Evolutionary conservation across 331 rosid species (phyloP).

Genomic region (Pyrus hybrid): DNA sequence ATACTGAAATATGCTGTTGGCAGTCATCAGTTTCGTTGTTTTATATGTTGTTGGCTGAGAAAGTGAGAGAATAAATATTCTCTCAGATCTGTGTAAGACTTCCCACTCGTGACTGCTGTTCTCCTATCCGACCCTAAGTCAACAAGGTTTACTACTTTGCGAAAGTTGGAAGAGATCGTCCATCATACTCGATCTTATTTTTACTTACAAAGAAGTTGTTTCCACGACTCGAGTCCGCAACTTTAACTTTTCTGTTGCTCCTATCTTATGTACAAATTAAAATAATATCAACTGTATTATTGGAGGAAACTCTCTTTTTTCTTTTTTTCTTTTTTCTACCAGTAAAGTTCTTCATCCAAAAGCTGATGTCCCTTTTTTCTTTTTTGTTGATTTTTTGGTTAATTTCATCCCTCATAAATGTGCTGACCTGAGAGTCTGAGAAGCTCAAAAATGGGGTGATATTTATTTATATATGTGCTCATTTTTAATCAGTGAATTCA

Average conservation of each 20-base stretch:
- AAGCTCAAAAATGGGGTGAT: neutral
- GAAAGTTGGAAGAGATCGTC: no score
- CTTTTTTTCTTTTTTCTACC: neutral
- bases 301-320: no score
- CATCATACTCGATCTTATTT: accelerated
- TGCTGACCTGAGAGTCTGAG: neutral
- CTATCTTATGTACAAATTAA: no score
- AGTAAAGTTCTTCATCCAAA: conserved; percentile 4
- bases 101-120: conserved; percentile 66
- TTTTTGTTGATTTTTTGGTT: neutral
- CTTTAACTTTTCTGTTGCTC: no score
- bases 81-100: conserved; percentile 50
- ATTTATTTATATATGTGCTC: neutral
- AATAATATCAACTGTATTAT: no score
- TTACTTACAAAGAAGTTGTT: no score
- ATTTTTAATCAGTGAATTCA: neutral
- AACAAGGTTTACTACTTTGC: no score
- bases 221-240: no score
- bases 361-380: conserved; percentile 3
- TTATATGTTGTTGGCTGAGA: conserved; percentile 73
- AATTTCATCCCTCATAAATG: neutral
- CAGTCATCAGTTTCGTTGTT: conserved; percentile 53
- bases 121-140: conserved; percentile 14
- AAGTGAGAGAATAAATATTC: conserved; percentile 45
- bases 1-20: conserved; percentile 58